Percentiles rank a stretch among this genome's conserved stretches.
Evolutionary conservation across 2,329 filamentous ascomycete genomes (phyloP).

Genomic region (Trichophyton rubrum): DNA sequence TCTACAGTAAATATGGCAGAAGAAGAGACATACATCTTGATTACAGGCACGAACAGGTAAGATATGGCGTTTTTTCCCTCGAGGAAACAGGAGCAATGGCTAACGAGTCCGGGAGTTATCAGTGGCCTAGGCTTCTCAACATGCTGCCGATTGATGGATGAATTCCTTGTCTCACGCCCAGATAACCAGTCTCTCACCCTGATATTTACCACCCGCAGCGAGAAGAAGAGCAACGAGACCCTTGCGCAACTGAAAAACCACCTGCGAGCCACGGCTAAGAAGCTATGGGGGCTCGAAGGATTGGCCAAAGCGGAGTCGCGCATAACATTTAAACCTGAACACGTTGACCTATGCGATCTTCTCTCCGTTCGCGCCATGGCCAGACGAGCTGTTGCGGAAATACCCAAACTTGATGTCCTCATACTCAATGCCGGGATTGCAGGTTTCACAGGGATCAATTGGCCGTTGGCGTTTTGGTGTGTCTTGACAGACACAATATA

Average conservation of each 20-base stretch:
- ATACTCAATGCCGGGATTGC: slow-evolving; percentile 83
- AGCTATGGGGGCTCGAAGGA: not conserved
- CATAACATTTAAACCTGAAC: slow-evolving; percentile 43
- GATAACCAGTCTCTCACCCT: slow-evolving; percentile 59
- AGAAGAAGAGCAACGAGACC: slow-evolving; percentile 61
- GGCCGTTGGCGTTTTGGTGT: slow-evolving; percentile 45
- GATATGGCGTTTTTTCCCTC: not conserved
- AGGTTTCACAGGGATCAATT: slow-evolving; percentile 71
- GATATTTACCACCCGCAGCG: slow-evolving; percentile 69
- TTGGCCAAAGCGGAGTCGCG: slow-evolving; percentile 16
- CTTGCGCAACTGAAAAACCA: slow-evolving; percentile 52
- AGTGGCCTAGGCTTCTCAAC: slow-evolving; percentile 82
- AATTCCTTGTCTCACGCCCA: slow-evolving; percentile 62
- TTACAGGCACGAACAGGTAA: slow-evolving; percentile 68
- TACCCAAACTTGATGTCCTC: slow-evolving; percentile 64
- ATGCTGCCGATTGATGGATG: slow-evolving; percentile 74
- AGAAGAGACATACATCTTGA: slow-evolving; percentile 42
- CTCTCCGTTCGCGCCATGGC: slow-evolving; percentile 44
- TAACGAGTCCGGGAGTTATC: not conserved
- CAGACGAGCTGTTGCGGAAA: slow-evolving; percentile 34
- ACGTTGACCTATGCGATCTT: slow-evolving; percentile 46
- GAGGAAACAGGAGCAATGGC: not conserved
- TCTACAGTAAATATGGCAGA: not conserved
- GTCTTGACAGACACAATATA: slow-evolving; percentile 52
- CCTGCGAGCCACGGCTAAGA: slow-evolving; percentile 32